Base-by-base conservation (phyloP, 2,329 filamentous ascomycete genomes). In the Trichoderma sp. region DNA sequence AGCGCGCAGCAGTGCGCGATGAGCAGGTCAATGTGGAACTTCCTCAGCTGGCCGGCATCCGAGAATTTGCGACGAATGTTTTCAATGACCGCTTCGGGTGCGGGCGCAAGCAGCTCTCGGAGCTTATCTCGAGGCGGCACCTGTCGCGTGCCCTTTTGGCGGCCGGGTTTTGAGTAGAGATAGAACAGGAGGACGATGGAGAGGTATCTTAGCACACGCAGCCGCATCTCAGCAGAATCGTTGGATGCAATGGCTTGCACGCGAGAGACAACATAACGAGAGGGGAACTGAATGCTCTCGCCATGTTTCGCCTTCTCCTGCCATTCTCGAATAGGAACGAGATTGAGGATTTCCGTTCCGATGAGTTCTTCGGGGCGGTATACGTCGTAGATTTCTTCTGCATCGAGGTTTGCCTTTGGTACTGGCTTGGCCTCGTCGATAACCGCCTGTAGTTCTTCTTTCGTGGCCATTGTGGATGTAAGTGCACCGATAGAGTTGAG, bases 281-380 rank as follows among this genome's bases (percentile, higher is more conserved):
- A 91, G 50, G 78, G 80, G 37, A 89, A 80, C 54, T 84, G 76
- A 42, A 92, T 82, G 64, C 83, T 82, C 71, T 89, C 82, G 35
- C 84, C 84, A 27, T 84, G 83, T 72, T 85, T 84, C n/a, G 85
- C 83, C 57, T 86, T 84, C 68, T 92, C 87, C 71, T 90, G 84
- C 92, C 92, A 95, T 71, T 92, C 89, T 74, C 87, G 87, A 68
- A 94, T 85, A 12, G 89, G 87, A 8, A 95, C 83, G 13, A 87
- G 80, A 61, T 87, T 86, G 76, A 93, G 84, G 27, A 91, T 86
- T 42, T 91, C 89, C 25, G 81, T 78, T 2, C 90, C 90, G 64
- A 95, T 88, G 42, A 95, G 82, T 8, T 82, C 82, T 34, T 88
- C 83, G 17, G 88, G 83, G 4, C 89, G 83, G 78, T 95, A 95